These are phyloP conservation scores for Candida multigemmis DNA, from an alignment of 805 yeast species.

Conservation along the genomic window DNA sequence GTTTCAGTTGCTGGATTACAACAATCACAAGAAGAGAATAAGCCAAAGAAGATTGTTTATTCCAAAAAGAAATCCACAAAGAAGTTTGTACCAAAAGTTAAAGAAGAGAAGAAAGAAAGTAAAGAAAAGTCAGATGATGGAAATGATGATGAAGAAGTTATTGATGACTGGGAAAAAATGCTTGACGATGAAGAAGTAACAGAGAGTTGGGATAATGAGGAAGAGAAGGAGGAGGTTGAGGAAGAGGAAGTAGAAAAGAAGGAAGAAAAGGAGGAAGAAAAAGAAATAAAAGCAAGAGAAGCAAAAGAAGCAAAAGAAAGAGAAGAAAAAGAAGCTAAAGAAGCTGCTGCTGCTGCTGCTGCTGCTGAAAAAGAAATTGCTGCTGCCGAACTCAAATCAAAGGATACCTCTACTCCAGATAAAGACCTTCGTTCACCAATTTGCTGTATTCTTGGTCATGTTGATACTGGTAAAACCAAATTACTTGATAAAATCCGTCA, in stretches of 20 bases:
- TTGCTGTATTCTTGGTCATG: conserved; percentile 98
- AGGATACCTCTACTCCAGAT: conserved; percentile 15
- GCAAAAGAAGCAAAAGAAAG: conserved; percentile 14
- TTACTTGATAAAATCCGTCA: conserved; percentile 94
- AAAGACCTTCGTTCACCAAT: conserved; percentile 91
- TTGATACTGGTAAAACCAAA: conserved; percentile 99
- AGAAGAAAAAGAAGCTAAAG: conserved; percentile 20
- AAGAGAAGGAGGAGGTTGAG: conserved; percentile 17
- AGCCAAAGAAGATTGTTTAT: conserved; percentile 63
- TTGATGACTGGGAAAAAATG: conserved; percentile 86
- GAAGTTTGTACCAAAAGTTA: conserved; percentile 8
- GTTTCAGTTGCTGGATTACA: conserved; percentile 69
- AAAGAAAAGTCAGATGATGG: conserved; percentile 14
- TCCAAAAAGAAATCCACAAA: conserved; percentile 58
- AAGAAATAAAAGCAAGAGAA: conserved; percentile 19
- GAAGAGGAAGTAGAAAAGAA: conserved; percentile 15
- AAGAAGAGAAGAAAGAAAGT: conserved; percentile 11
- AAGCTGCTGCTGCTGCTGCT: conserved; percentile 11
- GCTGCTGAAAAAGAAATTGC: conserved; percentile 18
- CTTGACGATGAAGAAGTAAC: conserved; percentile 49
- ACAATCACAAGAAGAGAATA: conserved; percentile 19
- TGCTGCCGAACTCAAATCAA: conserved; percentile 12
- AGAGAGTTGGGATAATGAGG: conserved; percentile 39
- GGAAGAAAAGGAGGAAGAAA: conserved; percentile 15
- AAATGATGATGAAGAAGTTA: conserved; percentile 43